Evolutionary conservation across 352 stramenopile species (phyloP), one percentile per base, ranked within the genome.

Genomic region (Pythium angustatum): DNA sequence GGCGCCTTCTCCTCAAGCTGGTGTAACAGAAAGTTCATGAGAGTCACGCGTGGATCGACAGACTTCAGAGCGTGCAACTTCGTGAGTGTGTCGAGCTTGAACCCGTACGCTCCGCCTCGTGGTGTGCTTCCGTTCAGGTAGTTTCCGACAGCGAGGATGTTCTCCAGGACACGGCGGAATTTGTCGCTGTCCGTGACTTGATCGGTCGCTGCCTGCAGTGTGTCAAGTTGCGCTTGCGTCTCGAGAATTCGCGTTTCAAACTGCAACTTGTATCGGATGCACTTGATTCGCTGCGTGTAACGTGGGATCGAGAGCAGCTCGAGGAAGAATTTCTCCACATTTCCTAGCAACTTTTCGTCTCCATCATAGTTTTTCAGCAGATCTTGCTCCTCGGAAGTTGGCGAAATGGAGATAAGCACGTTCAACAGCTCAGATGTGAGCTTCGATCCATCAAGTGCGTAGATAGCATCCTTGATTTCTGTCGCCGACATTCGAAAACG

Each of bases 401-500:
- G 91, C 2, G 90, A 90, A 26, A 96, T 94, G 3, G 81, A 91
- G 52, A 96, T 93, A 3, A 97, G 69, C 11, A 94, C 89, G 40
- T 92, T 93, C 40, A 97, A 54, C 34, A 96, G 76, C 65, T 97
- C 90, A 1, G 83, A 91, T 0, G 79, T 87, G 41, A 96, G 53
- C 21, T 82, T 79, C 15, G 70, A 69, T n/a, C 76, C 74, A 64
- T 97, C 85, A 11, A 97, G 72, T 12, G 77, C 71, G 27, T 95
- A 91, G 26, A 97, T 92, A 21, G 88, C 88, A 11, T 83, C 79
- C 54, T 94, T 92, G 51, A 97, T 92, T 58, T 96, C 86, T 1
- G 79, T 65, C 0, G 86, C 84, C 57, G 87, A 96, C 83, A 99
- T 97, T 33, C 97, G 91, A 49, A 99, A 91, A 33, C 96, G 89